Evolutionary conservation across 768 basidiomycete genomes (phyloP).

Genomic region (Mycena amicta): DNA sequence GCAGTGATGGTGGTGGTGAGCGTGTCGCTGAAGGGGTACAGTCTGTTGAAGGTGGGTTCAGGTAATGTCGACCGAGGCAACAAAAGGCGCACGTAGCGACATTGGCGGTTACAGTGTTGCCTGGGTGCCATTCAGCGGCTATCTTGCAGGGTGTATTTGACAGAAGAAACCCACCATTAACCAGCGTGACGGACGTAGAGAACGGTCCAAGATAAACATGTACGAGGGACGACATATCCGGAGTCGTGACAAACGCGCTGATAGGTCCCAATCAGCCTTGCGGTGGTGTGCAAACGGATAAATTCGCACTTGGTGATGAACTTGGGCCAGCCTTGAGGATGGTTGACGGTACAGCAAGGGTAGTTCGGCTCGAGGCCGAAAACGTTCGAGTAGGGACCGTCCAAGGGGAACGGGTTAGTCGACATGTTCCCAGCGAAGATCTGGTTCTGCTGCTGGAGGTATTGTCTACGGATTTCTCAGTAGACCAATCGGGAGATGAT

Average conservation of each 20-base stretch:
- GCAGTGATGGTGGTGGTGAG: constrained; percentile 49
- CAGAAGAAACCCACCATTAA: constrained; percentile 32
- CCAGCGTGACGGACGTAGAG: constrained; percentile 41
- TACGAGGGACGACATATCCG: constrained; percentile 46
- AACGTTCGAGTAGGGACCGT: constrained; percentile 44
- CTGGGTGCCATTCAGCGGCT: constrained; percentile 25
- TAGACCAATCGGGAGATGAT: background rate
- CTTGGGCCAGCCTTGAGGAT: constrained; percentile 58
- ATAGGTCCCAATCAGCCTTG: background rate
- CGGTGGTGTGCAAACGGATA: background rate
- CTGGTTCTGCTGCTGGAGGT: constrained; percentile 47
- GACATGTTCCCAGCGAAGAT: constrained; percentile 44
- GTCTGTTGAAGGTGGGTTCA: background rate
- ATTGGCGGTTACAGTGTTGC: constrained; percentile 43
- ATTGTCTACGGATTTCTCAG: constrained; percentile 37
- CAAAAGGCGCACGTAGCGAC: constrained; percentile 39
- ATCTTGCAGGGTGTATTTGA: too few relatives aligned
- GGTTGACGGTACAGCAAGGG: constrained; percentile 58
- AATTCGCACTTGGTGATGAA: constrained; percentile 47
- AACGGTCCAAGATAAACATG: constrained; percentile 55
- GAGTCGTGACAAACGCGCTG: constrained; percentile 48
- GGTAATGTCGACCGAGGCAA: background rate
- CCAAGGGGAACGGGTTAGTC: constrained; percentile 36
- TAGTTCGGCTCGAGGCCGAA: constrained; percentile 55
- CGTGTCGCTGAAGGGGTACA: constrained; percentile 55